phyloP scores from a whole-genome alignment of 2,329 filamentous ascomycete genomes.

The Cytospora paraplurivora region DNA sequence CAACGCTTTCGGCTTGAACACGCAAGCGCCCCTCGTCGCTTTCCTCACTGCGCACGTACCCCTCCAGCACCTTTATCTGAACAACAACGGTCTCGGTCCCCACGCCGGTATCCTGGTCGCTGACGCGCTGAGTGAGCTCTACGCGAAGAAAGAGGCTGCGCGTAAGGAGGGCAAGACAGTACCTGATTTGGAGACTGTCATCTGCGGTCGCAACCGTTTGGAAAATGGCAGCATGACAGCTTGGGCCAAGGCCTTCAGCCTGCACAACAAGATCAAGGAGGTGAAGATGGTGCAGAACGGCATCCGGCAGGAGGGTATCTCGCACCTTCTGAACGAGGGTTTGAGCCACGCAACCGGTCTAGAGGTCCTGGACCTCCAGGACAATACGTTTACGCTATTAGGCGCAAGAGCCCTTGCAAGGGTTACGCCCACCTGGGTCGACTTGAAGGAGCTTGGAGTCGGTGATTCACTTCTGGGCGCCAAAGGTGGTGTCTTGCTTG shows the following conservation, averaged over 20 bases:
- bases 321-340: constrained; percentile 76
- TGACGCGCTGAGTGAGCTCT: constrained; percentile 80
- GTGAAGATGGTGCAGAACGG: constrained; percentile 99
- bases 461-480: constrained; percentile 84
- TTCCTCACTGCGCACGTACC: constrained; percentile 89
- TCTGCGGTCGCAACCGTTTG: constrained; percentile 92
- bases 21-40: constrained; percentile 85
- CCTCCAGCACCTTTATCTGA: constrained; percentile 90
- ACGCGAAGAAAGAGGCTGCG: constrained; percentile 80
- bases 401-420: constrained; percentile 78
- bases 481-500: constrained; percentile 75
- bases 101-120: constrained; percentile 88
- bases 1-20: constrained; percentile 97
- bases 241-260: constrained; percentile 85
- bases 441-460: constrained; percentile 80
- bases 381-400: constrained; percentile 90
- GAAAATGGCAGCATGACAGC: constrained; percentile 96
- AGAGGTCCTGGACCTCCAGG: constrained; percentile 84
- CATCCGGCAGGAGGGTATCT: constrained; percentile 91
- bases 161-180: constrained; percentile 71
- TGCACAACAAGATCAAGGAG: constrained; percentile 78
- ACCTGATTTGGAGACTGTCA: constrained; percentile 88
- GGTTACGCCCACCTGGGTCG: constrained; percentile 73
- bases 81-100: constrained; percentile 97
- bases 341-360: constrained; percentile 70